Evolutionary conservation across 108 stramenopile species (phyloP).

Genomic region (Nitzschia inconspicua): DNA sequence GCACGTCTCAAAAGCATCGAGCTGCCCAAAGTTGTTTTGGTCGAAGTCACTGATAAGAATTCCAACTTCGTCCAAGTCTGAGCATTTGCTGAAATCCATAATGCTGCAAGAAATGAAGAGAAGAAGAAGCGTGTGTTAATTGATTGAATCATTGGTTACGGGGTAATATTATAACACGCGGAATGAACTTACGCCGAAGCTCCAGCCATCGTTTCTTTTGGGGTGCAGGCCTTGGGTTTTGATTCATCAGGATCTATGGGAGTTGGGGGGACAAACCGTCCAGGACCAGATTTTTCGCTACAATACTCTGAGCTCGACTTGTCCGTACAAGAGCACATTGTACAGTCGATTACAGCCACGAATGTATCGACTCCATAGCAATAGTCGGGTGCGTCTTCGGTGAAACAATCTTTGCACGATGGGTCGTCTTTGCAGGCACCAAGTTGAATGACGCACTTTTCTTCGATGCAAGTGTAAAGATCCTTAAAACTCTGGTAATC

Average conservation of each 20-base stretch:
- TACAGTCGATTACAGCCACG: constrained; percentile 71
- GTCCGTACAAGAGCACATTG: constrained; percentile 77
- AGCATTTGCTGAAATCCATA: constrained; percentile 64
- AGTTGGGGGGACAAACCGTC: constrained; percentile 13
- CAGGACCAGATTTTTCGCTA: constrained; percentile 34
- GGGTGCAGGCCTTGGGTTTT: constrained; percentile 43
- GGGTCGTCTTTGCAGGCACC: constrained; percentile 58
- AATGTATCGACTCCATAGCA: constrained; percentile 40
- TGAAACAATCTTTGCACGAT: constrained; percentile 54
- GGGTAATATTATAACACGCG: no score
- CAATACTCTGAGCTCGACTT: constrained; percentile 42
- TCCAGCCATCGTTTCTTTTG: constrained; percentile 61
- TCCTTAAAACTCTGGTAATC: constrained; percentile 78
- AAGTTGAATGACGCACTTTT: constrained; percentile 78
- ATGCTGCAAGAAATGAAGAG: no score
- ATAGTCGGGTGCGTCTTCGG: constrained; percentile 25
- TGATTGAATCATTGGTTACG: no score
- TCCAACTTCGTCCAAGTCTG: constrained; percentile 53
- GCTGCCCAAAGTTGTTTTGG: constrained; percentile 81
- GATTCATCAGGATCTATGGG: constrained; percentile 13
- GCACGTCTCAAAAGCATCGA: constrained; percentile 86
- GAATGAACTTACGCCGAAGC: no score
- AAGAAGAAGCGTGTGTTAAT: no score
- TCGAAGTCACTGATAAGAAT: constrained; percentile 82
- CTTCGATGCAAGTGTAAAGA: constrained; percentile 66